A percentile compares a stretch with the other conserved stretches of the same genome.
Evolutionary conservation across 1,139 yeast genomes (phyloP).

Genomic region (Taphrina deformans): DNA sequence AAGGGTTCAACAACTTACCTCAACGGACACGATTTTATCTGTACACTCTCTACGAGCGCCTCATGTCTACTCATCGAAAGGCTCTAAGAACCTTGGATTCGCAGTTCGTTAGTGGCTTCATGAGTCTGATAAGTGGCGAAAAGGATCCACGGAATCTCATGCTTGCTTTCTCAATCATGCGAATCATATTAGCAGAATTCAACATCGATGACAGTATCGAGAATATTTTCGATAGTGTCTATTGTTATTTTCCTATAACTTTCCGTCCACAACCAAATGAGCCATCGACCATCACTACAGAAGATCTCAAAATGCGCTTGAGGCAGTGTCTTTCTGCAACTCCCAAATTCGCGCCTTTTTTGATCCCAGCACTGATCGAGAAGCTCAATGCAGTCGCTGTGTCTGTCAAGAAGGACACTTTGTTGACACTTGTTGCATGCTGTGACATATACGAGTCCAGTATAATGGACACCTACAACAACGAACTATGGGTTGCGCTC

Average conservation of each 20-base stretch:
- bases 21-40: slow-evolving; percentile 67
- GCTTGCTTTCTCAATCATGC: slow-evolving; percentile 63
- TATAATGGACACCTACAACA: slow-evolving; percentile 59
- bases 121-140: slow-evolving; percentile 77
- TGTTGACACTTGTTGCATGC: slow-evolving; percentile 61
- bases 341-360: slow-evolving; percentile 65
- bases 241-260: slow-evolving; percentile 95
- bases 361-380: slow-evolving; percentile 75
- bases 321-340: slow-evolving; percentile 61
- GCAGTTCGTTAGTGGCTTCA: slow-evolving; percentile 56
- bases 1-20: slow-evolving; percentile 47
- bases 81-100: slow-evolving; percentile 45
- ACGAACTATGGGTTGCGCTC: slow-evolving; percentile 79
- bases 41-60: slow-evolving; percentile 53
- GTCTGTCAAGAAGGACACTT: slow-evolving; percentile 70
- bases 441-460: slow-evolving; percentile 55
- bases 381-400: slow-evolving; percentile 83
- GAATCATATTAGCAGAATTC: slow-evolving; percentile 53
- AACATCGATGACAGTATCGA: slow-evolving; percentile 44
- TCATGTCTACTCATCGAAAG: slow-evolving; percentile 45
- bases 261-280: slow-evolving; percentile 81
- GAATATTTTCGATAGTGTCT: slow-evolving; percentile 80
- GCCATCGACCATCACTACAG: slow-evolving; percentile 78
- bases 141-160: slow-evolving; percentile 89
- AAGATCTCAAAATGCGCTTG: slow-evolving; percentile 63